Evolutionary conservation across 2,329 filamentous ascomycete species (phyloP).

Genomic region (Colletotrichum shisoi): DNA sequence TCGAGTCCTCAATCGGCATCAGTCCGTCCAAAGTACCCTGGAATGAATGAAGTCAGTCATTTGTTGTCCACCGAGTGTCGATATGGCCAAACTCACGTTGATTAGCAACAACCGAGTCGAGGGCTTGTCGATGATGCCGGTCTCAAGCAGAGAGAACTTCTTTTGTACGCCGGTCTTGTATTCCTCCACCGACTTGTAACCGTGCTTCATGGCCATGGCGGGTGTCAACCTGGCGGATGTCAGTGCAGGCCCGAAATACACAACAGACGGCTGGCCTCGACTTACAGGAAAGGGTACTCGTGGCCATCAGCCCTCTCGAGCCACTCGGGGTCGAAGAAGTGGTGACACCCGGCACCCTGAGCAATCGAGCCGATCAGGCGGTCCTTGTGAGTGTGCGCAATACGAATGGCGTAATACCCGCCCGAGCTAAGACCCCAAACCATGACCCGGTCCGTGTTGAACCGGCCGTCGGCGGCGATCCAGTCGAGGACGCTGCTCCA

Average conservation of each 20-base stretch:
- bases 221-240: conserved; percentile 55
- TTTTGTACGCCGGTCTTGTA: conserved; percentile 63
- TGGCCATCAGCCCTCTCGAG: conserved; percentile 68
- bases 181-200: conserved; percentile 64
- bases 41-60: neutral
- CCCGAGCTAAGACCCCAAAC: conserved; percentile 72
- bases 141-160: conserved; percentile 69
- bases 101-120: conserved; percentile 67
- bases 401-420: conserved; percentile 72
- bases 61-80: neutral
- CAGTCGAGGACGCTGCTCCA: conserved; percentile 70
- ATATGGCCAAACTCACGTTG: conserved; percentile 56
- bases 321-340: conserved; percentile 64
- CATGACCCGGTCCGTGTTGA: conserved; percentile 65
- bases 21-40: conserved; percentile 69
- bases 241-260: conserved; percentile 4
- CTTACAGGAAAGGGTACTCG: conserved; percentile 69
- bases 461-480: conserved; percentile 58
- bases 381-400: conserved; percentile 71
- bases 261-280: conserved; percentile 16
- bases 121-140: conserved; percentile 63
- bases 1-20: conserved; percentile 73
- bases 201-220: conserved; percentile 69
- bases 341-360: conserved; percentile 64
- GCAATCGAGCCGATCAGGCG: conserved; percentile 65